These are phyloP conservation scores for Myriosclerotinia scirpicola DNA, from an alignment of 2,329 filamentous ascomycete species.

Conservation along the genomic window DNA sequence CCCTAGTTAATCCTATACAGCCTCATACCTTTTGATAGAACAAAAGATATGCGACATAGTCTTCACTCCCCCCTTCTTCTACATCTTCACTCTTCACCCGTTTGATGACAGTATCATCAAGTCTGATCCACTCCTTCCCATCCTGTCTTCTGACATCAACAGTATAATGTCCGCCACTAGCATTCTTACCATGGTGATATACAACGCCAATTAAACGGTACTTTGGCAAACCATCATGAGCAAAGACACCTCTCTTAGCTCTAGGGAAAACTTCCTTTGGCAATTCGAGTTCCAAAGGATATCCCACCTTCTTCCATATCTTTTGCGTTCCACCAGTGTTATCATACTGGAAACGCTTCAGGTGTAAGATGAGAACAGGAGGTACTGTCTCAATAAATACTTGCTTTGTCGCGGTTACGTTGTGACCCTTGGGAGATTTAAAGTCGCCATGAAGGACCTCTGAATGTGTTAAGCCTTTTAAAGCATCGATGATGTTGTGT, in stretches of 20 bases:
- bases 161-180: constrained; percentile 94
- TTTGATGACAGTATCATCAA: constrained; percentile 90
- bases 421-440: constrained; percentile 72
- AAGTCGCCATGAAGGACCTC: constrained; percentile 87
- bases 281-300: constrained; percentile 91
- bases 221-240: constrained; percentile 70
- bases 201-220: constrained; percentile 89
- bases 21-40: constrained; percentile 70
- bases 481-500: constrained; percentile 86
- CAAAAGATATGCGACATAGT: constrained; percentile 94
- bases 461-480: constrained; percentile 78
- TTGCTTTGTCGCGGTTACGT: constrained; percentile 83
- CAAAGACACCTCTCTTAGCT: constrained; percentile 63
- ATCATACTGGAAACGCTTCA: constrained; percentile 98
- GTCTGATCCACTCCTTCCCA: constrained; percentile 90
- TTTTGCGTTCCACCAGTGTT: constrained; percentile 86
- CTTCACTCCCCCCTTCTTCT: constrained; percentile 79
- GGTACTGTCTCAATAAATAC: constrained; percentile 91
- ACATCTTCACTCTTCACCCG: constrained; percentile 86
- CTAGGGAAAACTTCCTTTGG: constrained; percentile 85
- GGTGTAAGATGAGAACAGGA: constrained; percentile 86
- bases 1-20: no score
- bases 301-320: constrained; percentile 97
- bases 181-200: constrained; percentile 97
- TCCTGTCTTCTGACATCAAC: constrained; percentile 96